Conservation (phyloP, 2,329 filamentous ascomycete genomes). For the Botrytis aclada region DNA sequence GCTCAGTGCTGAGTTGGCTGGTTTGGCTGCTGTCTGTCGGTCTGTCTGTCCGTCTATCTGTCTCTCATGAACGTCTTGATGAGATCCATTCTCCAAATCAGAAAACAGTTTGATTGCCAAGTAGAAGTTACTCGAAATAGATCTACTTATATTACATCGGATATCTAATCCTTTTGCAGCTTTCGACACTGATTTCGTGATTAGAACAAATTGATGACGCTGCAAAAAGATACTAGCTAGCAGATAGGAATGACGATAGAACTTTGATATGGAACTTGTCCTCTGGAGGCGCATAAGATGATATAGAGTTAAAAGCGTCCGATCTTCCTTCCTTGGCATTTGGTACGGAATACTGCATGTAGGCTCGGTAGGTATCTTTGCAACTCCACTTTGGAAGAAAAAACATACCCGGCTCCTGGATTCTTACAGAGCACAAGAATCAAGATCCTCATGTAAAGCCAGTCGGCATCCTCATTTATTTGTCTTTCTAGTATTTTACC, state of each 20-base stretch:
- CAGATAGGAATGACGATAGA: background rate
- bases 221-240: background rate
- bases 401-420: background rate
- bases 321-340: conserved; percentile 1
- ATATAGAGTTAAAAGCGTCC: background rate
- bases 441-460: background rate
- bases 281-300: background rate
- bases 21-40: background rate
- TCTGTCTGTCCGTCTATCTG: background rate
- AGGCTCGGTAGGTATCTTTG: background rate
- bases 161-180: background rate
- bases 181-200: background rate
- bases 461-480: background rate
- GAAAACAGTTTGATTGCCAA: background rate
- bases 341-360: background rate
- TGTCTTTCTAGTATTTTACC: background rate
- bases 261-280: background rate
- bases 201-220: background rate
- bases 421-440: background rate
- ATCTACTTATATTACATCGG: background rate
- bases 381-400: background rate
- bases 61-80: background rate
- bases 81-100: background rate
- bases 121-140: background rate
- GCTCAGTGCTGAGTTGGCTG: background rate